Conservation (phyloP, 2,329 filamentous ascomycete genomes). For the Colletotrichum sp. region DNA sequence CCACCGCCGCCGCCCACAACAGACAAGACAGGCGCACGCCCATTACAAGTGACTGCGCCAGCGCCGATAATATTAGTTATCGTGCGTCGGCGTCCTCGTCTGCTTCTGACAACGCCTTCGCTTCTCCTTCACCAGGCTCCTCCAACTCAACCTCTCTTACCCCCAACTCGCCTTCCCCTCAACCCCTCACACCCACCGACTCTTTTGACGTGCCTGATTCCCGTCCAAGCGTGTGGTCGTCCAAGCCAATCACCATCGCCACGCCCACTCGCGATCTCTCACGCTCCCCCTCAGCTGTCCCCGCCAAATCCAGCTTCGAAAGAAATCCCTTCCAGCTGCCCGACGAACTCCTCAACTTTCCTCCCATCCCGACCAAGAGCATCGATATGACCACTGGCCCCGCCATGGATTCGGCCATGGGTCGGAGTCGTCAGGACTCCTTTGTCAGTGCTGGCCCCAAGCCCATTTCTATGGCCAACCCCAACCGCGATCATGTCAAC, state of each 20-base stretch:
- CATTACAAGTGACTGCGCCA: slow-evolving; percentile 17
- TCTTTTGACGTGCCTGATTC: slow-evolving; percentile 27
- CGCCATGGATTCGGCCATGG: slow-evolving; percentile 61
- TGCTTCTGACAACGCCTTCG: slow-evolving; percentile 24
- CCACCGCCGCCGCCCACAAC: slow-evolving; percentile 24
- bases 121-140: slow-evolving; percentile 32
- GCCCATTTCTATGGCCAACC: slow-evolving; percentile 70
- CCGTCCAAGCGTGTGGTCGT: slow-evolving; percentile 25
- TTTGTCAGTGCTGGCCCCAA: slow-evolving; percentile 70
- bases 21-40: slow-evolving; percentile 13
- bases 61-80: slow-evolving; percentile 42
- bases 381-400: slow-evolving; percentile 64
- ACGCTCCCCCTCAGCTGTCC: slow-evolving; percentile 27
- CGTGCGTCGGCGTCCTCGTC: slow-evolving; percentile 33
- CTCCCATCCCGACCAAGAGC: slow-evolving; percentile 28
- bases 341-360: slow-evolving; percentile 30
- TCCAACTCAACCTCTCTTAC: slow-evolving; percentile 36
- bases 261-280: slow-evolving; percentile 26
- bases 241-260: slow-evolving; percentile 41
- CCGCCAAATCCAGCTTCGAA: slow-evolving; percentile 27
- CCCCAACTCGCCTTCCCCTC: slow-evolving; percentile 44
- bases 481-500: slow-evolving; percentile 63
- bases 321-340: slow-evolving; percentile 27
- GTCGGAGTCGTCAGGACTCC: slow-evolving; percentile 66
- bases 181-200: slow-evolving; percentile 47